These are phyloP conservation scores for Coemansia interrupta DNA, from an alignment of 192 early-diverging fungal genomes.

Conservation along the genomic window DNA sequence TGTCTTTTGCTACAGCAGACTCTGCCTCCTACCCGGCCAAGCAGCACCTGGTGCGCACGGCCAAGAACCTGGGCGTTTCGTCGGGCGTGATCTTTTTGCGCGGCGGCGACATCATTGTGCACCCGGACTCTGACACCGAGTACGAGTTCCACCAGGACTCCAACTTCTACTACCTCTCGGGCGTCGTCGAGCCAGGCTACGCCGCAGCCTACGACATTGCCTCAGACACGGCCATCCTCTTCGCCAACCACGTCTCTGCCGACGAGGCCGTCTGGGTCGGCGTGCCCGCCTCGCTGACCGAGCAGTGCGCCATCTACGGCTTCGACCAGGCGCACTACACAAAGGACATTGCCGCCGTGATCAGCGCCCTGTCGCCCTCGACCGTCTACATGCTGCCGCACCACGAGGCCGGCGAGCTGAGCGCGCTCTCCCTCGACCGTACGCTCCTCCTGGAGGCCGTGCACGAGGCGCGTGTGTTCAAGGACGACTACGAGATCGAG, in stretches of 20 bases:
- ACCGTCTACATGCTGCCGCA: constrained; percentile 55
- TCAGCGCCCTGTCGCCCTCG: constrained; percentile 44
- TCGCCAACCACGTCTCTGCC: constrained; percentile 61
- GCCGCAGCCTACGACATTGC: constrained; percentile 67
- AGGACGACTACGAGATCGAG: constrained; percentile 71
- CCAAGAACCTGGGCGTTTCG: constrained; percentile 56
- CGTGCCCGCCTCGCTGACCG: constrained; percentile 54
- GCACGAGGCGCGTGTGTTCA: constrained; percentile 75
- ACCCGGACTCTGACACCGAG: constrained; percentile 77
- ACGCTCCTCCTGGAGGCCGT: constrained; percentile 55
- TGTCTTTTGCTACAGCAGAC: neutral
- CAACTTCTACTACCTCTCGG: constrained; percentile 85
- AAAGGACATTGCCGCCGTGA: constrained; percentile 51
- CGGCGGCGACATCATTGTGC: constrained; percentile 54
- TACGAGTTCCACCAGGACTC: constrained; percentile 80
- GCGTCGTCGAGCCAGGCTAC: constrained; percentile 70
- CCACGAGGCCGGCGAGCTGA: constrained; percentile 43
- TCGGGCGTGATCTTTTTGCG: constrained; percentile 61
- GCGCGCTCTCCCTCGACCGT: constrained; percentile 24
- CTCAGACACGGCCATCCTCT: constrained; percentile 58
- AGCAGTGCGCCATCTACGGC: constrained; percentile 59
- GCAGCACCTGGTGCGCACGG: constrained; percentile 59
- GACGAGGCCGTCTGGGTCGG: constrained; percentile 85
- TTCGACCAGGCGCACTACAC: constrained; percentile 68
- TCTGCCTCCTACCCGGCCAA: constrained; percentile 57